phyloP scores from a whole-genome alignment of 208 protist genomes.

The Wallacemonas sp. region DNA sequence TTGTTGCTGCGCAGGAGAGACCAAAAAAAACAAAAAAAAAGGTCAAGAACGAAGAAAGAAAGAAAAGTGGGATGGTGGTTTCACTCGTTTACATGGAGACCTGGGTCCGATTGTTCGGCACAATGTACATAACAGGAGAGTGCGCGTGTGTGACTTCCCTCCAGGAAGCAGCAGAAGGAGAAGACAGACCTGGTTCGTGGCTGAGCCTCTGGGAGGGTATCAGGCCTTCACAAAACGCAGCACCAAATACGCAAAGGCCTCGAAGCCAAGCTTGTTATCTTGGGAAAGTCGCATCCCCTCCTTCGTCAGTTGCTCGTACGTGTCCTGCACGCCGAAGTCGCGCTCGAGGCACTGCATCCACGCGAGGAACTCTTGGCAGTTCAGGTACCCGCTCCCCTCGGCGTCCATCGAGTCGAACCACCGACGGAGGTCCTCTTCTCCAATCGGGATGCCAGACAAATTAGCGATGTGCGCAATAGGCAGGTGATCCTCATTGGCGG shows the following conservation, averaged over 20 bases:
- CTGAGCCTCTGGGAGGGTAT: no score
- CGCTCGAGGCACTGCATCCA: slow-evolving; percentile 60
- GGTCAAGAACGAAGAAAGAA: no score
- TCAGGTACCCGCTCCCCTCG: slow-evolving; percentile 31
- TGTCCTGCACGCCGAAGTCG: slow-evolving; percentile 53
- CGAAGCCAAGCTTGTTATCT: slow-evolving; percentile 63
- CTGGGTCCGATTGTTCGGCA: no score
- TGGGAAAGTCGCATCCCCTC: slow-evolving; percentile 47
- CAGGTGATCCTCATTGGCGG: slow-evolving; percentile 23
- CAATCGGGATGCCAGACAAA: slow-evolving; percentile 61
- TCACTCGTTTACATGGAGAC: no score
- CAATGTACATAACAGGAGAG: no score
- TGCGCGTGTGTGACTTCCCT: no score
- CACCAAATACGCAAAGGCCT: slow-evolving; percentile 80
- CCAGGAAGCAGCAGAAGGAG: no score
- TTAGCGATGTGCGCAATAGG: slow-evolving; percentile 43
- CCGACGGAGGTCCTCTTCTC: slow-evolving; percentile 54
- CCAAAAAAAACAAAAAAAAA: neutral
- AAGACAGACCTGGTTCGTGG: no score
- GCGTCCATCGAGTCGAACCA: slow-evolving; percentile 73
- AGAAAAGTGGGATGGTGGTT: no score
- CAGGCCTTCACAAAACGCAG: slow-evolving; percentile 59
- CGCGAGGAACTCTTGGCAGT: slow-evolving; percentile 41
- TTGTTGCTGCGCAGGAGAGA: no score
- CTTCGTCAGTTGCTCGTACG: slow-evolving; percentile 44